phyloP scores from a whole-genome alignment of 495 filamentous ascomycete genomes.

The Penicillium bovifimosum region DNA sequence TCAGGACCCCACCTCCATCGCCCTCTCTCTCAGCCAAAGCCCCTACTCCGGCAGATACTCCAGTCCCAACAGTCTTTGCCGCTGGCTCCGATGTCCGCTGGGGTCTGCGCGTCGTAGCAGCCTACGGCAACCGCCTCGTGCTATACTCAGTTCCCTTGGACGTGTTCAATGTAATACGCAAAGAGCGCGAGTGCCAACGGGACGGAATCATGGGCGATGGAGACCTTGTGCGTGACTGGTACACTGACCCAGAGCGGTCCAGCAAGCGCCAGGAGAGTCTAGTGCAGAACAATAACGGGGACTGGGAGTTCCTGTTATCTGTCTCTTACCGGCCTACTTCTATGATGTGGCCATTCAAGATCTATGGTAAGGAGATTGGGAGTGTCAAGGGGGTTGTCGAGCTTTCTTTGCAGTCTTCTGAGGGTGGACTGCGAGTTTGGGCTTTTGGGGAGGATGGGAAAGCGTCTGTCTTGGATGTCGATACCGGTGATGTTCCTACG shows the following conservation, averaged over 20 bases:
- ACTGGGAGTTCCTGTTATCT: constrained; percentile 39
- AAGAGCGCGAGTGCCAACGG: constrained; percentile 32
- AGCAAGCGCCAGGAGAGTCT: constrained; percentile 30
- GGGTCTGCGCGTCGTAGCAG: constrained; percentile 60
- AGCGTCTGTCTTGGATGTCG: constrained; percentile 33
- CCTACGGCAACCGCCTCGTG: constrained; percentile 48
- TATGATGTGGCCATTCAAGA: constrained; percentile 40
- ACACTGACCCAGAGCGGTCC: constrained; percentile 26
- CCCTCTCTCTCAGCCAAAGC: constrained; percentile 11
- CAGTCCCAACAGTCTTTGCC: constrained; percentile 47
- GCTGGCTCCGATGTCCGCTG: constrained; percentile 54
- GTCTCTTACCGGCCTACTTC: constrained; percentile 31
- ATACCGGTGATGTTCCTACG: constrained; percentile 20
- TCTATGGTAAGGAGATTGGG: constrained; percentile 41
- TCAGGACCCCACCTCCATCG: background rate
- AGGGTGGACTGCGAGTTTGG: constrained; percentile 38
- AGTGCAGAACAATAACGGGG: constrained; percentile 33
- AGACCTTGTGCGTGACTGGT: constrained; percentile 32
- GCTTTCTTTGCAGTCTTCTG: constrained; percentile 30
- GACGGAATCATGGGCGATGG: constrained; percentile 35
- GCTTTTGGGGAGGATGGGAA: constrained; percentile 32
- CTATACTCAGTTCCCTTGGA: constrained; percentile 62
- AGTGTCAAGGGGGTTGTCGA: constrained; percentile 34
- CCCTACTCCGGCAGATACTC: constrained; percentile 34
- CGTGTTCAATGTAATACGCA: constrained; percentile 44